These are phyloP conservation scores for Paraleonurus japonicus DNA, from an alignment of 257 asterid species.

Conservation along the genomic window DNA sequence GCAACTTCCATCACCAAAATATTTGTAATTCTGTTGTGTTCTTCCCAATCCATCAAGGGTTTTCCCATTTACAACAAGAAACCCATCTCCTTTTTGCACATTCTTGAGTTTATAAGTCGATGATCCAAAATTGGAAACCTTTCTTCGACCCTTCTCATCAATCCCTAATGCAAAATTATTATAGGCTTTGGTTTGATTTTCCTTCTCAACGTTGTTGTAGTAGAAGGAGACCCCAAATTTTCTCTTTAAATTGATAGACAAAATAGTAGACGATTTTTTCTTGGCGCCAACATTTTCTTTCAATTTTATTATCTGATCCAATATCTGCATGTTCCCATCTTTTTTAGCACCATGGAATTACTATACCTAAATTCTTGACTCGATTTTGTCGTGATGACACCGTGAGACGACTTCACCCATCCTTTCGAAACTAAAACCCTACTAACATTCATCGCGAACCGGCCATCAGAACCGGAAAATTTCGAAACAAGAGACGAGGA, in stretches of 20 bases:
- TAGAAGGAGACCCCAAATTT: constrained; percentile 32
- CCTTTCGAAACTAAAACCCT: constrained; percentile 42
- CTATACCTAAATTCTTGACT: constrained; percentile 37
- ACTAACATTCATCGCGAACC: constrained; percentile 26
- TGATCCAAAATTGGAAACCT: constrained; percentile 25
- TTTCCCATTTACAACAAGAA: constrained; percentile 37
- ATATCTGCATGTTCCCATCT: constrained; percentile 44
- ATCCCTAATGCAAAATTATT: constrained; percentile 43
- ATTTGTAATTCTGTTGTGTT: constrained; percentile 44
- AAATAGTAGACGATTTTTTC: constrained; percentile 24
- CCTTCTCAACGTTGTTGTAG: constrained; percentile 33
- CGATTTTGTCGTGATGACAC: constrained; percentile 34
- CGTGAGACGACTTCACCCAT: constrained; percentile 53
- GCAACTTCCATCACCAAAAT: constrained; percentile 36
- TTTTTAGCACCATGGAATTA: constrained; percentile 46
- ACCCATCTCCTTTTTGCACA: constrained; percentile 46
- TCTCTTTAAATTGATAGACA: constrained; percentile 25
- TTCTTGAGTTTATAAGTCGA: constrained; percentile 34
- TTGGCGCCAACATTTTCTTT: constrained; percentile 30
- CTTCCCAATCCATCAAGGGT: constrained; percentile 44
- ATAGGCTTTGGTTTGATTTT: constrained; percentile 32
- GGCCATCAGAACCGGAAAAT: constrained; percentile 41
- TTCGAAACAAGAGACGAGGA: constrained; percentile 23
- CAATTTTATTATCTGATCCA: constrained; percentile 42
- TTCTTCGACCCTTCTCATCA: constrained; percentile 36